A percentile compares a stretch with the other conserved stretches of the same genome.
phyloP scores from a whole-genome alignment of 2,329 filamentous ascomycete genomes.

The Teratosphaeria epicoccoides region DNA sequence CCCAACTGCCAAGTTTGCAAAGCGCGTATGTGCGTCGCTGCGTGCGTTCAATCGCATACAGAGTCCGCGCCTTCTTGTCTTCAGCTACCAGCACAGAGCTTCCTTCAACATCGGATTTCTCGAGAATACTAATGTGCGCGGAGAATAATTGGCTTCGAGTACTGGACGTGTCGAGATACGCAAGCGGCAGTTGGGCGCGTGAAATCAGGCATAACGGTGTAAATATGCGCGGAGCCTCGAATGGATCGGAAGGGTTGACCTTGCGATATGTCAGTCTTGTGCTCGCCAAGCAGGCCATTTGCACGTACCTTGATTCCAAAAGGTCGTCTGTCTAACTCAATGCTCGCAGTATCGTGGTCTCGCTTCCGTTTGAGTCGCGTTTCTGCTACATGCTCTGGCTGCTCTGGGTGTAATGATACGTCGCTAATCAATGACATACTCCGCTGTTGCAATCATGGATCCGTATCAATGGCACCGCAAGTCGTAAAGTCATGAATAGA shows the following conservation, averaged over 20 bases:
- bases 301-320: conserved; percentile 16
- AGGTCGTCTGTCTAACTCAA: conserved; percentile 15
- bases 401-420: conserved; percentile 1
- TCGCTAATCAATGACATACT: conserved; percentile 5
- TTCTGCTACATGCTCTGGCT: not conserved
- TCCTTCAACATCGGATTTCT: conserved; percentile 45
- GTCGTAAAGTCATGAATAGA: not conserved
- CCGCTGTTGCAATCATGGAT: not conserved
- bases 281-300: not conserved
- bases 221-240: conserved; percentile 17
- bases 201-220: conserved; percentile 39
- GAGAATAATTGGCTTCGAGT: conserved; percentile 49
- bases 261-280: conserved; percentile 6
- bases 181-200: conserved; percentile 50
- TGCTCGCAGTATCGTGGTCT: not conserved
- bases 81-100: conserved; percentile 49
- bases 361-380: conserved; percentile 11
- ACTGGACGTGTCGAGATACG: conserved; percentile 47
- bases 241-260: conserved; percentile 15
- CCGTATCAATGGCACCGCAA: conserved; percentile 8
- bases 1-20: conserved; percentile 58
- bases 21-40: conserved; percentile 51
- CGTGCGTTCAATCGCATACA: conserved; percentile 58
- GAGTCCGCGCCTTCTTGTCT: conserved; percentile 42
- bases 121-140: conserved; percentile 52